phyloP scores from a whole-genome alignment of 208 protist species.

The Blechomonas ayalai region DNA sequence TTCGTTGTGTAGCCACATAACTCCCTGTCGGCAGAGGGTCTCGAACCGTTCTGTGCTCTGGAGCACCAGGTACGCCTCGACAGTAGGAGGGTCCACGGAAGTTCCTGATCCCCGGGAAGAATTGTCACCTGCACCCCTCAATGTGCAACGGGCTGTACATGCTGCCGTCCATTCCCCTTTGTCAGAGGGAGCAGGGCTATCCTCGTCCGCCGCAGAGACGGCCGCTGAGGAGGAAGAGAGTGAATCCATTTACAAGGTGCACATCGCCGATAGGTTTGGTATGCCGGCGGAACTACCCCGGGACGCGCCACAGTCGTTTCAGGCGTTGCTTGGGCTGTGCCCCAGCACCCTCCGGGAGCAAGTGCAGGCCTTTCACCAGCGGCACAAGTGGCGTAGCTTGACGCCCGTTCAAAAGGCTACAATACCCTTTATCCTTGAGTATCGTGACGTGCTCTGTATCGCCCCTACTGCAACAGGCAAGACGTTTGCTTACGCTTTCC shows the following conservation, averaged over 20 bases:
- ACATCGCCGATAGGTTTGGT: conserved; percentile 58
- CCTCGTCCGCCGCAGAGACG: no score
- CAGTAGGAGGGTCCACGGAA: no score
- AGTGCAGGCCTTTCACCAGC: neutral
- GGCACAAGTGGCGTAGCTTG: conserved; percentile 19
- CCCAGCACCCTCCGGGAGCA: conserved; percentile 22
- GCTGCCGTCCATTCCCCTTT: no score
- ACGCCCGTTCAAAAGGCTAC: conserved; percentile 50
- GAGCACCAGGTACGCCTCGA: no score
- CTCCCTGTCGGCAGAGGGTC: no score
- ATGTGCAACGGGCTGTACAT: no score
- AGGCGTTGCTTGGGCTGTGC: conserved; percentile 39
- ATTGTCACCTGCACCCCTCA: no score
- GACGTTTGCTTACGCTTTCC: conserved; percentile 86
- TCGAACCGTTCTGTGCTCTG: no score
- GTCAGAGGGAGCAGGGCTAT: no score
- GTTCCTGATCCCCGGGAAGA: no score
- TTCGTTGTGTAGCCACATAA: no score
- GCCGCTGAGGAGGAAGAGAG: no score
- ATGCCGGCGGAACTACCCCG: conserved; percentile 59
- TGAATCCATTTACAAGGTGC: conserved; percentile 28
- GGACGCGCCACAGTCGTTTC: conserved; percentile 32
- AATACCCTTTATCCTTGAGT: conserved; percentile 57
- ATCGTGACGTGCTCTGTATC: conserved; percentile 79
- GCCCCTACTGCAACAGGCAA: conserved; percentile 89